Base-by-base conservation (phyloP, 2,329 filamentous ascomycete species). In the Sphaerulina vaccinii region DNA sequence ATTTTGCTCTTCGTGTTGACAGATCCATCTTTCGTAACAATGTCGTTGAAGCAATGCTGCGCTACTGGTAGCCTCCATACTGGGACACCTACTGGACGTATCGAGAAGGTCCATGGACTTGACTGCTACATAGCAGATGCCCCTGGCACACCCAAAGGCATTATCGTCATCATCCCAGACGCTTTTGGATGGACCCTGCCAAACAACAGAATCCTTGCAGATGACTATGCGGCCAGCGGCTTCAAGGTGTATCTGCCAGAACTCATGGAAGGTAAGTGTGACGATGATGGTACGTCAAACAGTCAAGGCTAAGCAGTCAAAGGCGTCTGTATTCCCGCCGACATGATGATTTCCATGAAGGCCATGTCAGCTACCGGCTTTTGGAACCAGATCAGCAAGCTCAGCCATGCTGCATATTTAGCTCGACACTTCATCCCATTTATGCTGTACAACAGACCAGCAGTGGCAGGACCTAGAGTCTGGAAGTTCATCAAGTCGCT, bases 81-180 rank as follows among this genome's bases (percentile, higher is more conserved):
- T 6, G 70, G 70, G 15, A 67, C 58, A 18, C 69, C 70, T 0
- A 65, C 56, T 15, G 70, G 70, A 16, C 58, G 58, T 9, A 58
- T 66, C 15, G 59, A 63, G 18, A 70, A 68, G 33, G 45, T 71
- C 19, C 67, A 72, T 47, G 67, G 67, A 19, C 56, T 71, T 13
- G 66, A 70, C 45, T 66, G 65, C 55, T 72, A 72, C 53, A 56
- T 72, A 36, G 64, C 70, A 22, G 60, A 67, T 22, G 64, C 70
- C 5, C 60, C 65, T 3, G 53, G 58, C n/a, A 62, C 62, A 18
- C 61, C 64, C 2, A 70, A 66, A 48, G 70, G 68, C 42, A 62
- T 70, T 37, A 61, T 73, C 9, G 63, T 71, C 19, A 71, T 73
- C 45, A 62, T 72, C 15, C 66, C 70, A 5, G 70, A 72, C 54